Base-by-base conservation (phyloP, 1,139 yeast genomes). In the Trichomonascaceae sp. region DNA sequence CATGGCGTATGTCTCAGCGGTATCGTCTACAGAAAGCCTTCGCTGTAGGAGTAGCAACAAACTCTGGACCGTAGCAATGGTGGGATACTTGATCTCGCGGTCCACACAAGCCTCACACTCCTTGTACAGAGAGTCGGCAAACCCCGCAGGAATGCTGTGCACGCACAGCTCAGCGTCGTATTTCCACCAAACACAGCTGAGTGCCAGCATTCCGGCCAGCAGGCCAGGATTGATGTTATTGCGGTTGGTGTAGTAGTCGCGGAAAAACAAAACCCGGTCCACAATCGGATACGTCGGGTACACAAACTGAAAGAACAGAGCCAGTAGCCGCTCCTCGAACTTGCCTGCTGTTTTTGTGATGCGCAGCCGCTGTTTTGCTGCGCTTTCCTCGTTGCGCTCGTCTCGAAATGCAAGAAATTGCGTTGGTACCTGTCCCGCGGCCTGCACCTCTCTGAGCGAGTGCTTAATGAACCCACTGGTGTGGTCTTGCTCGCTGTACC, bases 51-150 rank as follows among this genome's bases (percentile, higher is more conserved):
- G 56, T 13, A 58, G 49, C 23, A 61, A 51, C 32, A 62, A 52
- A 28, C 64, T 65, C 29, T 66, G 65, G 56, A 61, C 59, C 15
- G 73, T 59, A 29, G 60, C 58, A 27, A 66, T 47, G 32, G 64
- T 60, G 16, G 70, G 62, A 26, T 52, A 53, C 25, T 45, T 41
- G 22, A 52, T 37, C 27, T 57, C 60, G 8, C 58, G 46, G 15
- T 56, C 56, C 4, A 57, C 48, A 3, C 56, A 50, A n/a, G 43
- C 40, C 4, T 44, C 42, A 32, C 59, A 52, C 32, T 54, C 52
- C 5, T 43, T 43, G 46, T 52, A 57, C 11, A 57, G 41, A 20
- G 50, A 46, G 15, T 43, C 44, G 11, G 49, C 44, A 22, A 57
- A 41, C 16, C 48, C 47, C 13, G 44, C 41, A 1, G 61, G 61